These are phyloP conservation scores for Triticum turgidum DNA, from an alignment of 176 grass and related monocot genomes.

Conservation along the genomic window DNA sequence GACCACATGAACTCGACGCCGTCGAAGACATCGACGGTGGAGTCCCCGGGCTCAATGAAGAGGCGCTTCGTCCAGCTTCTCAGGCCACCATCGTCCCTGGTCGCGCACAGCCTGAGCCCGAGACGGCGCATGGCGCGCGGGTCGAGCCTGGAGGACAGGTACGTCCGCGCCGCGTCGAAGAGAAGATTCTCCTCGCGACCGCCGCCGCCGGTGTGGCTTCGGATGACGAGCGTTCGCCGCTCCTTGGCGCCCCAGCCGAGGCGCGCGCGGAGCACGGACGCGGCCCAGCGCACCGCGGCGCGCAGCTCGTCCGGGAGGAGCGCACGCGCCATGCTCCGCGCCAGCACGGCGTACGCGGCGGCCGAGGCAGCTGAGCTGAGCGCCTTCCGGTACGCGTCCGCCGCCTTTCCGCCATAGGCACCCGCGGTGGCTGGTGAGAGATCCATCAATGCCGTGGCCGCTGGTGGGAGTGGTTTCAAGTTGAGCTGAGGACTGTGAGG, in stretches of 20 bases:
- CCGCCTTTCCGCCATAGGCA: constrained; percentile 7
- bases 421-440: not conserved
- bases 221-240: constrained; percentile 15
- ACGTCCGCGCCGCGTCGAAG: constrained; percentile 20
- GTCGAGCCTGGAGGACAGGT: constrained; percentile 31
- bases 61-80: not conserved
- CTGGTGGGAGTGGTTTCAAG: not conserved
- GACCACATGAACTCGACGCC: constrained; percentile 33
- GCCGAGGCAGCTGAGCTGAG: constrained; percentile 33
- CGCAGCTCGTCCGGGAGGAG: constrained; percentile 42
- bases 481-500: not conserved
- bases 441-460: constrained; percentile 11
- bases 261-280: not conserved
- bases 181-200: not conserved
- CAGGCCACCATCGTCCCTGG: not conserved
- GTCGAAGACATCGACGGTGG: constrained; percentile 32
- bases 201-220: not conserved
- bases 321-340: constrained; percentile 32
- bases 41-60: constrained; percentile 30
- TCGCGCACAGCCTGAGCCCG: not conserved
- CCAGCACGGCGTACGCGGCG: constrained; percentile 41
- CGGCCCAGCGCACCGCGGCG: constrained; percentile 15
- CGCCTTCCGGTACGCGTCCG: constrained; percentile 36
- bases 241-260: not conserved
- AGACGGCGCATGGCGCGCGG: constrained; percentile 17